phyloP scores from a whole-genome alignment of 306 rosid genomes.

The Lupinus albus region DNA sequence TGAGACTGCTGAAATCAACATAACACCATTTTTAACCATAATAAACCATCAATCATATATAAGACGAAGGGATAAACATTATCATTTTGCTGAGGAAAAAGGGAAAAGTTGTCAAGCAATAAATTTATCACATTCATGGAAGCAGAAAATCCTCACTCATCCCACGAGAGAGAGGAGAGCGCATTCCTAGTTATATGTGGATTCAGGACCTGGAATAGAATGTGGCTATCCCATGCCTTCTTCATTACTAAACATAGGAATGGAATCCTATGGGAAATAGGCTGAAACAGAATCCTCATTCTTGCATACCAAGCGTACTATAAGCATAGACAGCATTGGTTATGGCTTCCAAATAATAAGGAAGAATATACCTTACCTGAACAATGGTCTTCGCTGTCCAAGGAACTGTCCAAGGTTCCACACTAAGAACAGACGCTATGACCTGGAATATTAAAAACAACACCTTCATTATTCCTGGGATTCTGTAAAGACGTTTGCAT shows the following conservation, averaged over 20 bases:
- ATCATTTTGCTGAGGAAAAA: conserved; percentile 2
- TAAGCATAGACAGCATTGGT: conserved; percentile 12
- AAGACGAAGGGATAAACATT: neutral
- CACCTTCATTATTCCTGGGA: conserved; percentile 6
- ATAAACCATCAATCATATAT: conserved; percentile 11
- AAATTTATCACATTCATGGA: neutral
- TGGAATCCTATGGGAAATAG: neutral
- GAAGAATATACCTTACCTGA: conserved; percentile 53
- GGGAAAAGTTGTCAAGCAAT: conserved; percentile 2
- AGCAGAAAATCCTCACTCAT: conserved; percentile 5
- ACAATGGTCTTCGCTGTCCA: conserved; percentile 61
- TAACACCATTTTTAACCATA: conserved; percentile 20
- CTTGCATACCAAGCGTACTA: conserved; percentile 27
- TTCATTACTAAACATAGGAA: neutral
- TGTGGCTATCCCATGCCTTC: conserved; percentile 26
- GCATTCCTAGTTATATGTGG: conserved; percentile 17
- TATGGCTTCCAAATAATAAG: conserved; percentile 21
- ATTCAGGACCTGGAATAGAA: neutral
- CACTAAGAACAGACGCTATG: conserved; percentile 37
- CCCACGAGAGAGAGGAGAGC: conserved; percentile 4
- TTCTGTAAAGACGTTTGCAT: conserved; percentile 14
- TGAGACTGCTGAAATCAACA: conserved; percentile 1
- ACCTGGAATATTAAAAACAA: conserved; percentile 45
- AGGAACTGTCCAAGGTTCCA: conserved; percentile 61
- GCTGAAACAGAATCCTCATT: conserved; percentile 4